Base-by-base conservation (phyloP, 192 early-diverging fungal species). In the Umbelopsis sp. region DNA sequence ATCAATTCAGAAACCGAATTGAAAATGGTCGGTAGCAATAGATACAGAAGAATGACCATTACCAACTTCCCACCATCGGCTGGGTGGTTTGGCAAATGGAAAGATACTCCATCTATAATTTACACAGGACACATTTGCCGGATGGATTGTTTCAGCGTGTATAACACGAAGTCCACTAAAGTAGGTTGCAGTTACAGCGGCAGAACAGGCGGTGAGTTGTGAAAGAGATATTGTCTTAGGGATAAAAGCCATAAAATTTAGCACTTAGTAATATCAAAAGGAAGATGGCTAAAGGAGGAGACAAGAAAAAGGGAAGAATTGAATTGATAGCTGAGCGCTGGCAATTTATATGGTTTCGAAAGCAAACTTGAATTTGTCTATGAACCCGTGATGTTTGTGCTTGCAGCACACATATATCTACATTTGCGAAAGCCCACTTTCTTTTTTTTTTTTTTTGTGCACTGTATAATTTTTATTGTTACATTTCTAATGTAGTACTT, bases 1-100 rank as follows among this genome's bases (percentile, higher is more conserved):
- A 41, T 41, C 5, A 41, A 41, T 37, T 61, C 52, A 61, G 27
- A 61, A 35, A 0, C 55, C 55, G 33, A 61, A 61, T 61, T 61
- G 55, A 61, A 61, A 61, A 61, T 61, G 55, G 55, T 61, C 55
- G 30, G 55, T 61, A n/a, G 55, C 55, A 61, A 61, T 61, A 61
- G 55, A 61, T 16, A 61, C 55, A 22, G 55, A 61, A 16, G 55
- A 61, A 18, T 61, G 55, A 7, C 30, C 55, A 35, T 61, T 25
- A 15, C 27, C 55, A 12, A 61, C 55, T n/a, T 61, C 55, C 55
- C 55, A 61, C 55, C 55, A 61, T 35, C 55, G 55, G 27, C 33
- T 61, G 18, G 55, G 55, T 16, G 55, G 55, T 35, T 61, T 15
- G 6, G 55, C 55, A 61, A 61, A 61, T n/a, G 16, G 25, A 61